Base-by-base conservation (phyloP, 192 early-diverging fungal genomes). In the Funneliformis mosseae region DNA sequence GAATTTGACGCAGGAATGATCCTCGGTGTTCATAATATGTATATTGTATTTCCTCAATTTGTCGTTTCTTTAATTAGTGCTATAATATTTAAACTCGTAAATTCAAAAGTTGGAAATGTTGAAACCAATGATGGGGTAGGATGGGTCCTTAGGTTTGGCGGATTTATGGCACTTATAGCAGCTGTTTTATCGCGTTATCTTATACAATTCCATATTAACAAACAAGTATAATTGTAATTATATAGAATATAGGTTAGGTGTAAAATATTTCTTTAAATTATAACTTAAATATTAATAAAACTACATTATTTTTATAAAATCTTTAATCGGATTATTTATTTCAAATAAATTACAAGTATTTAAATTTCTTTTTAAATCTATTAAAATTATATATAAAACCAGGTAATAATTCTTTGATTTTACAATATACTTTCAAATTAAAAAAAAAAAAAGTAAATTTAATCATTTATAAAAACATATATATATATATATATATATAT, bases 1-100 rank as follows among this genome's bases (percentile, higher is more conserved):
- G 63, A 46, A 68, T 60, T 84, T 23, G 85, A 83, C 63, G 90
- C 93, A 0, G 94, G 94, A 27, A 89, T 95, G 62, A 90, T 97
- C 12, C 86, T 98, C 55, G 98, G 97, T 3, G 94, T 98, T 28
- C 96, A 97, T 85, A 99, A 99, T 83, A 93, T 98, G 82, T 97
- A 95, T 82, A 93, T 97, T 71, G 95, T 96, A 6, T 80, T 97
- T 61, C 98, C 98, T 12, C 98, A 99, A 84, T 96, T 99, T 83
- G 84, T 92, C 4, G 91, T 92, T 82, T 82, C 93, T 6, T 79
- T 95, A 27, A 93, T 97, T 83, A 89, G 85, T 16, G 45, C 80
- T 0, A 63, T 62, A 4, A 72, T 77, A 10, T 28, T 83, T 12
- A 76, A 78, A 1, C 38, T 83, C 0, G 88, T 69, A 28, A 85